Evolutionary conservation across 1,284 basidiomycete species (phyloP).

Genomic region (Pseudozyma hubeiensis): DNA sequence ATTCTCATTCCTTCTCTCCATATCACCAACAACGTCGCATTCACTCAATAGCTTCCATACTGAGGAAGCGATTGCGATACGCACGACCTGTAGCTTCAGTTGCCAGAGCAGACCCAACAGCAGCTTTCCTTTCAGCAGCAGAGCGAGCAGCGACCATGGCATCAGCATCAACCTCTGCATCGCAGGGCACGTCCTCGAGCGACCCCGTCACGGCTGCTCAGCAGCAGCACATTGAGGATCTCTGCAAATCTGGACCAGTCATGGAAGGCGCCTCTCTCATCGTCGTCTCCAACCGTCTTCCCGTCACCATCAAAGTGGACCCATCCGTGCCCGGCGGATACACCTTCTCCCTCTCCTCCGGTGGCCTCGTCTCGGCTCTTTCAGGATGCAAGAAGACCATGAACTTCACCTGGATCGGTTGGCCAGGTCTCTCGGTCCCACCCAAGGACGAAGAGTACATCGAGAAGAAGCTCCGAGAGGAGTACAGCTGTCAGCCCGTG

Average conservation of each 20-base stretch:
- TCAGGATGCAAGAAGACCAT: constrained; percentile 66
- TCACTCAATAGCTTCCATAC: background rate
- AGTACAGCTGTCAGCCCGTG: constrained; percentile 96
- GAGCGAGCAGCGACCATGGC: constrained; percentile 16
- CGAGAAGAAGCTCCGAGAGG: constrained; percentile 80
- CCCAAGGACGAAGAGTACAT: constrained; percentile 62
- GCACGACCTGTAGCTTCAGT: too few relatives aligned
- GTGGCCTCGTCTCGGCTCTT: constrained; percentile 67
- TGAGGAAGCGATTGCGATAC: too few relatives aligned
- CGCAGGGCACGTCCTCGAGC: constrained; percentile 6
- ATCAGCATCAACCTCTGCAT: constrained; percentile 12
- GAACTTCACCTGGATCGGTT: constrained; percentile 69
- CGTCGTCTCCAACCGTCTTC: constrained; percentile 94
- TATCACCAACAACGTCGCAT: background rate
- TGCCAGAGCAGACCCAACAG: too few relatives aligned
- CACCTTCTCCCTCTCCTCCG: constrained; percentile 64
- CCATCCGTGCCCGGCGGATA: constrained; percentile 62
- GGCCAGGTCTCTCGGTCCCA: constrained; percentile 65
- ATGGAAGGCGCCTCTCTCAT: constrained; percentile 75
- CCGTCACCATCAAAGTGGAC: constrained; percentile 71
- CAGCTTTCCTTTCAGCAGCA: background rate
- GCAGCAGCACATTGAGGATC: constrained; percentile 36
- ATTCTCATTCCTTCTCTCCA: too few relatives aligned
- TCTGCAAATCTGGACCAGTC: constrained; percentile 23
- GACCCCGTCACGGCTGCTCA: constrained; percentile 38